Evolutionary conservation across 2,329 filamentous ascomycete species (phyloP).

Genomic region (Neonectria magnoliae): DNA sequence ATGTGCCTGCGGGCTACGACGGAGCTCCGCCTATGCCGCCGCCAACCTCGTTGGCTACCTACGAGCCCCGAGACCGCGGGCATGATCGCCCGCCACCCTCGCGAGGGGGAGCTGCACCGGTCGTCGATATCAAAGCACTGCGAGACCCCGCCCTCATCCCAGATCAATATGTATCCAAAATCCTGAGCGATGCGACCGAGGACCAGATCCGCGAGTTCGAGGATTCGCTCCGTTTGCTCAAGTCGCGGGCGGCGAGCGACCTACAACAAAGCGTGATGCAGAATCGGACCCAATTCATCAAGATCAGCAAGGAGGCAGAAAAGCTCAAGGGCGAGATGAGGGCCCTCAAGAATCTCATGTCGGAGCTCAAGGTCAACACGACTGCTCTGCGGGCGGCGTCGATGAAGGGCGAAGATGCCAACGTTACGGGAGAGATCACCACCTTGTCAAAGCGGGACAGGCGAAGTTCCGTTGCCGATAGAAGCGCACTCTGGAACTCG

Average conservation of each 20-base stretch:
- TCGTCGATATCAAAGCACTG: constrained; percentile 80
- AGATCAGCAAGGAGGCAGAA: constrained; percentile 98
- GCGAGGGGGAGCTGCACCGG: constrained; percentile 65
- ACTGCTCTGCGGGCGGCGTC: constrained; percentile 71
- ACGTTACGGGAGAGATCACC: constrained; percentile 62
- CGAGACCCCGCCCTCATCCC: constrained; percentile 81
- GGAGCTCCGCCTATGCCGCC: constrained; percentile 78
- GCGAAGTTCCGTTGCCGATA: constrained; percentile 84
- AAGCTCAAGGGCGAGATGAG: constrained; percentile 98
- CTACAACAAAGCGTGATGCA: constrained; percentile 96
- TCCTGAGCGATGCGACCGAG: constrained; percentile 86
- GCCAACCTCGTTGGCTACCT: constrained; percentile 69
- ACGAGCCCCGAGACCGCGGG: constrained; percentile 58
- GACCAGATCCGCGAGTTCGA: constrained; percentile 88
- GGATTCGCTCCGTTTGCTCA: constrained; percentile 77
- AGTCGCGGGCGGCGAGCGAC: constrained; percentile 81
- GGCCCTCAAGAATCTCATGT: constrained; percentile 87
- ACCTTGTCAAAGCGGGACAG: constrained; percentile 74
- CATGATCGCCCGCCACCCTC: constrained; percentile 62
- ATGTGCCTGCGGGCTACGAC: constrained; percentile 75
- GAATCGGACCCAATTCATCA: constrained; percentile 98
- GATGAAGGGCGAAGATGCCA: constrained; percentile 58
- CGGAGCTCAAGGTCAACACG: constrained; percentile 85
- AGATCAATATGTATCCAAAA: constrained; percentile 79
- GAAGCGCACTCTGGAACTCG: constrained; percentile 73